A percentile compares a stretch with the other conserved stretches of the same genome.
Evolutionary conservation across 345 rosid species (phyloP).

Genomic region (Sonneratia caseolaris): DNA sequence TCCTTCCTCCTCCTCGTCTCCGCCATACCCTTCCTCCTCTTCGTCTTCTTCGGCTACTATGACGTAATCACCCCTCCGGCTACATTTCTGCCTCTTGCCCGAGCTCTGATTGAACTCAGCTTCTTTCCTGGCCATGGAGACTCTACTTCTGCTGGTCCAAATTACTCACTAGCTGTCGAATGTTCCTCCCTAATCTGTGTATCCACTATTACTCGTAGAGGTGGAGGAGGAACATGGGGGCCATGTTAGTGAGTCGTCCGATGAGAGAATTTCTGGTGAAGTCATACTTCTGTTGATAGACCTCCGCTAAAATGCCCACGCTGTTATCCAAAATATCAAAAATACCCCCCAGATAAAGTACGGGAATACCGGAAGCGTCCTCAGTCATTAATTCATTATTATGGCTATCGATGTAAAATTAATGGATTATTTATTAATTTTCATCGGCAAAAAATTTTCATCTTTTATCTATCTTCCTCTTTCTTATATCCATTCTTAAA

Average conservation of each 20-base stretch:
- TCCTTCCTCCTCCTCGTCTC: background rate
- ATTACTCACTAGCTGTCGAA: background rate
- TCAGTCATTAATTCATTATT: too few species aligned
- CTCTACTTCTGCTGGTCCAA: background rate
- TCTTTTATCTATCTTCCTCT: background rate
- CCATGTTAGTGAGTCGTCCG: too few species aligned
- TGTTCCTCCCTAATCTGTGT: background rate
- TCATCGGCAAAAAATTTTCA: background rate
- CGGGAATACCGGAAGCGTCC: too few species aligned
- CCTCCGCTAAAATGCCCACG: too few species aligned
- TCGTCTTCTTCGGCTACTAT: slow-evolving; percentile 9
- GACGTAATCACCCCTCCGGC: slow-evolving; percentile 11
- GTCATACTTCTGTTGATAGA: too few species aligned
- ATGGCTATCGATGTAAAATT: too few species aligned
- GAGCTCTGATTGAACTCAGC: slow-evolving; percentile 18
- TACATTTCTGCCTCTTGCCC: slow-evolving; percentile 47
- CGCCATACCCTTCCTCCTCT: background rate
- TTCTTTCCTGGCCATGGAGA: slow-evolving; percentile 18
- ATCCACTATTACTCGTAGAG: too few species aligned
- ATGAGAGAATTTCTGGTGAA: too few species aligned
- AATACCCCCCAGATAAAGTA: too few species aligned
- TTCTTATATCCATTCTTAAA: too few species aligned
- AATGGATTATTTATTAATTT: background rate
- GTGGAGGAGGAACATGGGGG: too few species aligned
- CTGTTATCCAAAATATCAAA: too few species aligned